Evolutionary conservation across 23 red algal species (phyloP).

Genomic region (Chondrus crispus): DNA sequence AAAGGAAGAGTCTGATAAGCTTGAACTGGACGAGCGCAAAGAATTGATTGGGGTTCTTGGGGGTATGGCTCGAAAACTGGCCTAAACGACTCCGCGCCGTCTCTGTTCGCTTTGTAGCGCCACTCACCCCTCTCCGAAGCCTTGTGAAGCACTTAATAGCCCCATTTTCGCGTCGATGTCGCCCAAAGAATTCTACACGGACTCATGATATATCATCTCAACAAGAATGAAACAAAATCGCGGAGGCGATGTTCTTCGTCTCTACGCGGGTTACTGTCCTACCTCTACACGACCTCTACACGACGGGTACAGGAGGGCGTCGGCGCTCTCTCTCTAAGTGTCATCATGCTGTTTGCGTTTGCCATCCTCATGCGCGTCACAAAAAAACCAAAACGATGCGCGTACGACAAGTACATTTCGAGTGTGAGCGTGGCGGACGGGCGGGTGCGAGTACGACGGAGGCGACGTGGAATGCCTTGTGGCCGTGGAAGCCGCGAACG

Average conservation of each 20-base stretch:
- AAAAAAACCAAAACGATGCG: neutral
- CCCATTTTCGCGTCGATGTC: no score
- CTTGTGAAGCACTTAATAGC: no score
- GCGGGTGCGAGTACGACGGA: neutral
- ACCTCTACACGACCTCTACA: neutral
- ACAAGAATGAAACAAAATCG: neutral
- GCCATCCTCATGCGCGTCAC: neutral
- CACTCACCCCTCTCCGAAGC: no score
- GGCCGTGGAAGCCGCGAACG: neutral
- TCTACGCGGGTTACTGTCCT: neutral
- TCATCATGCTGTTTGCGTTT: neutral
- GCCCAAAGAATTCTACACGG: neutral
- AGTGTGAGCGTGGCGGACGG: neutral
- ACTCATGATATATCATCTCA: no score
- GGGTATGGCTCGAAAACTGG: no score
- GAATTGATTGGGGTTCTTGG: no score
- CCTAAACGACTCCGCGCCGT: no score
- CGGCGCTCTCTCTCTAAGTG: neutral
- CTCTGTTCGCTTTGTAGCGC: no score
- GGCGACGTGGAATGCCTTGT: neutral
- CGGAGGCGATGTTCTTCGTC: neutral
- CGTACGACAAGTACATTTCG: neutral
- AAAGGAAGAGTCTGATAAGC: no score
- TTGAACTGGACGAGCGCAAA: no score
- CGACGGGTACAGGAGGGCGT: neutral